Conservation (phyloP, 2,329 filamentous ascomycete species). For the Aspergillus melleus region DNA sequence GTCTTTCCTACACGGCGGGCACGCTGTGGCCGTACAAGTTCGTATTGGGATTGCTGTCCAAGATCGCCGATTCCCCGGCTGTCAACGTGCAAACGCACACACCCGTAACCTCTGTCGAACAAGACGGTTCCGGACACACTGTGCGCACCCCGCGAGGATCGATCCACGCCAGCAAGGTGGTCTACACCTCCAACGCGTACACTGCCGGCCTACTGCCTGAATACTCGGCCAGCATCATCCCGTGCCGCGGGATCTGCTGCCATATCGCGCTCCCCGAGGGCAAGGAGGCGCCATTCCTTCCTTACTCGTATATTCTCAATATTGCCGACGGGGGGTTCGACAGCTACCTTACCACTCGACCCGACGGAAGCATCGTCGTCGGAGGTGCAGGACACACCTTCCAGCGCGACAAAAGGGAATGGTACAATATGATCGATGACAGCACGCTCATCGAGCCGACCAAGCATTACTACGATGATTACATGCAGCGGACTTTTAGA, state of each 20-base stretch:
- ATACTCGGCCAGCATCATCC: constrained; percentile 72
- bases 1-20: constrained; percentile 37
- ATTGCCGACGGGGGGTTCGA: constrained; percentile 46
- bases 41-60: constrained; percentile 65
- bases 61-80: constrained; percentile 53
- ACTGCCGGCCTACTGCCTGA: constrained; percentile 72
- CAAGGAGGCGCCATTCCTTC: constrained; percentile 32
- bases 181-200: constrained; percentile 84
- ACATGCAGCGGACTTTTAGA: constrained; percentile 39
- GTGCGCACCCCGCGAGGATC: constrained; percentile 63
- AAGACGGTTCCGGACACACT: constrained; percentile 50
- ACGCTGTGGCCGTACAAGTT: constrained; percentile 72
- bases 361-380: constrained; percentile 58
- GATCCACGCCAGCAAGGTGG: constrained; percentile 62
- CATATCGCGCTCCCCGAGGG: constrained; percentile 32
- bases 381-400: constrained; percentile 59
- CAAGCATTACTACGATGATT: constrained; percentile 41
- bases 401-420: constrained; percentile 26
- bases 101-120: constrained; percentile 37
- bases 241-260: constrained; percentile 63
- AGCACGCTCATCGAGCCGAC: constrained; percentile 51
- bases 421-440: constrained; percentile 53
- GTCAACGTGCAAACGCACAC: constrained; percentile 58
- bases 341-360: constrained; percentile 66
- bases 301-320: constrained; percentile 60